These are phyloP conservation scores for Dimargaris cristalligena DNA, from an alignment of 192 early-diverging fungal species.

Conservation along the genomic window DNA sequence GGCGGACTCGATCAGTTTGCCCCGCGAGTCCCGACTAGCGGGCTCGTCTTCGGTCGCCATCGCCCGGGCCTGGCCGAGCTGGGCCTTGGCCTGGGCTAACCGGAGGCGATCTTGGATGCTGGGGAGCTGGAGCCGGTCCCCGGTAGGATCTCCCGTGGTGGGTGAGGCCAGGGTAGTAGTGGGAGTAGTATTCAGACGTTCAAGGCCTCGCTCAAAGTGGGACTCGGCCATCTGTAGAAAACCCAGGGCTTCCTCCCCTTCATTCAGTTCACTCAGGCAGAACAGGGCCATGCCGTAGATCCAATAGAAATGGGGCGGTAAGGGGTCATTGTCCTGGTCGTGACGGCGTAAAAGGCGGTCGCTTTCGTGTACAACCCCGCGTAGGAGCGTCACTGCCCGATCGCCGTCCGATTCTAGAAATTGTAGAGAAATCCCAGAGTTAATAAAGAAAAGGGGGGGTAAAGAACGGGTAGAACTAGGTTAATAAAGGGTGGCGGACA, in stretches of 20 bases:
- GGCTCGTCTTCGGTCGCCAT: not conserved
- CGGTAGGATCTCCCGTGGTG: not conserved
- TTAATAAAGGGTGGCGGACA: not conserved
- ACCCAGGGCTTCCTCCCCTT: slow-evolving; percentile 12
- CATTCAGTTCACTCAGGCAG: slow-evolving; percentile 22
- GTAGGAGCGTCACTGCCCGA: slow-evolving; percentile 24
- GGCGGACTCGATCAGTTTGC: not conserved
- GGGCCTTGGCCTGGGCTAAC: slow-evolving; percentile 3
- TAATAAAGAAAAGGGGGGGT: not conserved
- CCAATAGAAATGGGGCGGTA: slow-evolving; percentile 29
- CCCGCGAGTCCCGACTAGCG: not conserved
- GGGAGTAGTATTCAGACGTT: slow-evolving; percentile 6
- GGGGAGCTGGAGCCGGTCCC: not conserved
- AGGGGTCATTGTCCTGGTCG: slow-evolving; percentile 9
- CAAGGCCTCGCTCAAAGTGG: slow-evolving; percentile 20
- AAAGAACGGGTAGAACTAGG: not conserved
- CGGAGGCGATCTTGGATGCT: not conserved
- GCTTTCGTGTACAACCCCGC: slow-evolving; percentile 41
- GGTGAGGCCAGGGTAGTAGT: not conserved
- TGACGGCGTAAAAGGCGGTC: slow-evolving; percentile 32
- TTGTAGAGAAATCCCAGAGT: not conserved
- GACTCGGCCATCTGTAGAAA: slow-evolving; percentile 20
- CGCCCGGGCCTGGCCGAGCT: slow-evolving; percentile 2
- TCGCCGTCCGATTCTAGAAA: slow-evolving; percentile 18
- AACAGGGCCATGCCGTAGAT: slow-evolving; percentile 37